phyloP scores from a whole-genome alignment of 192 early-diverging fungal genomes.

The Kappamyces sp. region DNA sequence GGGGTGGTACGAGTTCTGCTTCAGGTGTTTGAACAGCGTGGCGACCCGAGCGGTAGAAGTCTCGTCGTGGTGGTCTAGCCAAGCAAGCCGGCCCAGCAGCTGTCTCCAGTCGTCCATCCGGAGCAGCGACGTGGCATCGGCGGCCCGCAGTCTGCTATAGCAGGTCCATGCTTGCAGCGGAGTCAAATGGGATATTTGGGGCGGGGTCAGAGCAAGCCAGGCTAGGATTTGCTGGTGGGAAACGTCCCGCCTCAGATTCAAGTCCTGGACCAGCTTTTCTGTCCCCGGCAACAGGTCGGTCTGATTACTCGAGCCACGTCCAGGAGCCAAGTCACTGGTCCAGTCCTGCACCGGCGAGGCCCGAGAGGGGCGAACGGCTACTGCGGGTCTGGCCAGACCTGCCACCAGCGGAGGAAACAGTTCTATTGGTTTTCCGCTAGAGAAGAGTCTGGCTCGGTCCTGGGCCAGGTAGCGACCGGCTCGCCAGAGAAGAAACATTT shows the following conservation, averaged over 20 bases:
- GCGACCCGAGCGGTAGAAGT: neutral
- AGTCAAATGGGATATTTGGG: neutral
- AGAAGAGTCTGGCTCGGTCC: neutral
- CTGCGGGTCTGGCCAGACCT: neutral
- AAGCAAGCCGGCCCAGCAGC: neutral
- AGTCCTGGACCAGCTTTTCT: neutral
- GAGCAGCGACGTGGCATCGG: neutral
- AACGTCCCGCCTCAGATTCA: neutral
- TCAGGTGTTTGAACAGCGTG: neutral
- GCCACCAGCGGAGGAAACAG: neutral
- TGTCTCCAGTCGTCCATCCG: neutral
- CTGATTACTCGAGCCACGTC: neutral
- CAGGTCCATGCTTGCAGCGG: neutral
- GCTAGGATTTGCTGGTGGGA: neutral
- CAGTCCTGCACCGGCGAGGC: constrained; percentile 4
- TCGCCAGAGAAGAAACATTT: neutral
- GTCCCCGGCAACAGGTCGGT: neutral
- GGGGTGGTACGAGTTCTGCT: neutral
- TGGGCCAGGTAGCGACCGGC: neutral
- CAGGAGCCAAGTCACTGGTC: constrained; percentile 1
- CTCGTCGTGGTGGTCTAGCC: neutral
- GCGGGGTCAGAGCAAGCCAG: neutral
- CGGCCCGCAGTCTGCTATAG: neutral
- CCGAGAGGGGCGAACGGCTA: neutral
- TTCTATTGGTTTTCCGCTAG: neutral